Conservation (phyloP, 2,329 filamentous ascomycete species). For the Aspergillus pseudoviridinutans region DNA sequence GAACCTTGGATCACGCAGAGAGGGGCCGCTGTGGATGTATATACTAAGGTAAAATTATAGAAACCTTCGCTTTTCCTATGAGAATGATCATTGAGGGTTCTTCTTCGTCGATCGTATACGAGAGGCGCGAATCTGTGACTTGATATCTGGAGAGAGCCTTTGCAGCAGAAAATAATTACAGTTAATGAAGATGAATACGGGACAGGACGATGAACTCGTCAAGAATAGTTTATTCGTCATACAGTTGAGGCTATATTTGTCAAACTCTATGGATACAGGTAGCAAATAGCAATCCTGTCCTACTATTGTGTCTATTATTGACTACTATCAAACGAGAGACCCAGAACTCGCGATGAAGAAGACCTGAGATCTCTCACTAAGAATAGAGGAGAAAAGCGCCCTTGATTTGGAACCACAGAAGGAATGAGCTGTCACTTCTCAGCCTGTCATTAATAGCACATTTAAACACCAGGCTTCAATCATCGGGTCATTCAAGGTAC, state of each 20-base stretch:
- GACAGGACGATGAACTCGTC: too few relatives aligned
- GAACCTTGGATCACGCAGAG: not conserved
- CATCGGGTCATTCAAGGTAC: not conserved
- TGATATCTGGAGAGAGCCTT: too few relatives aligned
- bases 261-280: too few relatives aligned
- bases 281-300: too few relatives aligned
- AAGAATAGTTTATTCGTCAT: too few relatives aligned
- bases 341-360: not conserved
- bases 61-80: not conserved
- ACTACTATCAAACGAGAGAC: not conserved
- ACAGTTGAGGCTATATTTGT: too few relatives aligned
- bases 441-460: not conserved
- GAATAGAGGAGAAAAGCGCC: not conserved
- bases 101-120: not conserved
- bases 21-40: not conserved
- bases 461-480: not conserved
- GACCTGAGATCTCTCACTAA: not conserved
- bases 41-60: too few relatives aligned
- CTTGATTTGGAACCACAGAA: not conserved
- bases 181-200: too few relatives aligned
- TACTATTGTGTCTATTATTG: too few relatives aligned
- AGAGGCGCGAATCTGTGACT: too few relatives aligned
- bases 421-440: not conserved
- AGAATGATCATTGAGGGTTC: not conserved
- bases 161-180: too few relatives aligned